phyloP scores from a whole-genome alignment of 148 eudicot genomes.

The Polygonum maritimum region DNA sequence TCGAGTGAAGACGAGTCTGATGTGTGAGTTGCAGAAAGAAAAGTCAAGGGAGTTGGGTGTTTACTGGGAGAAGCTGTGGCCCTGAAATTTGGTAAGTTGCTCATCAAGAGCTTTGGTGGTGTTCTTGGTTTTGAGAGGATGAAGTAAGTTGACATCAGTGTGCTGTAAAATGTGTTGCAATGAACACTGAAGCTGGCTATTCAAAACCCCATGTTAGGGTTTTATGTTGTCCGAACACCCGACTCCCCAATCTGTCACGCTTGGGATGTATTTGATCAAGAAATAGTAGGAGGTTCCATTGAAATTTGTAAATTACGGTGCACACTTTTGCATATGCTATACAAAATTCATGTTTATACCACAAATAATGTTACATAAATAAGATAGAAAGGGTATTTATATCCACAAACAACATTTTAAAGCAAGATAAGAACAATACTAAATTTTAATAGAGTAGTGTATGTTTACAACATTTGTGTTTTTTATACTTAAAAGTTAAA shows the following conservation, averaged over 20 bases:
- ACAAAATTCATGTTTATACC: too few relatives aligned
- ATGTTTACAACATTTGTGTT: too few relatives aligned
- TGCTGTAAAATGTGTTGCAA: not conserved
- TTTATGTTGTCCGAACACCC: too few relatives aligned
- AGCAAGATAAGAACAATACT: too few relatives aligned
- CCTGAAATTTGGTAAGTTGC: not conserved
- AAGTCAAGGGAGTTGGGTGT: not conserved
- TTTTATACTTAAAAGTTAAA: too few relatives aligned
- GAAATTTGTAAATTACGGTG: not conserved
- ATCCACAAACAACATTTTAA: too few relatives aligned
- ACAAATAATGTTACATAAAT: too few relatives aligned
- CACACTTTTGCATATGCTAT: too few relatives aligned
- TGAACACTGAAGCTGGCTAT: not conserved
- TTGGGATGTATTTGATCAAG: not conserved
- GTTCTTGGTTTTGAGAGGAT: not conserved
- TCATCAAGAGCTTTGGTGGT: not conserved
- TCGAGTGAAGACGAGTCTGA: slow-evolving; percentile 2
- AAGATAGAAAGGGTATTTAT: too few relatives aligned
- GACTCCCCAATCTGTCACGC: not conserved
- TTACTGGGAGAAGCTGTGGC: not conserved
- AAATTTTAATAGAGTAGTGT: too few relatives aligned
- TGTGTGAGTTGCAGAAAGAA: not conserved
- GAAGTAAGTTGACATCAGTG: not conserved
- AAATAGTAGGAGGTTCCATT: not conserved
- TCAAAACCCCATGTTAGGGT: not conserved